Base-by-base conservation (phyloP, 2,329 filamentous ascomycete genomes). In the Diaporthe sp. region DNA sequence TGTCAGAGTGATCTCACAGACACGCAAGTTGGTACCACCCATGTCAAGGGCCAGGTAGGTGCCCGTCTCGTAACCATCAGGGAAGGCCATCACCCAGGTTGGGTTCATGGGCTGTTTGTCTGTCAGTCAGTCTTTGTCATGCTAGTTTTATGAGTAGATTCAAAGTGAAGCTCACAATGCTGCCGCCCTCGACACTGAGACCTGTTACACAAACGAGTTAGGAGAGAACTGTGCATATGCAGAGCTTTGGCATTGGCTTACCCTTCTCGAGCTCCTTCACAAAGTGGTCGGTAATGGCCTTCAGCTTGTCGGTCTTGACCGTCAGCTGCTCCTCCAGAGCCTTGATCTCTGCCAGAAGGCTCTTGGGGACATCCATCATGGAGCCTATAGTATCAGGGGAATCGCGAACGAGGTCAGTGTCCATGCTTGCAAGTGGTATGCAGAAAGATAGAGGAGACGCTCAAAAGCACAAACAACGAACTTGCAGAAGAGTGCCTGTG, bases 21-120 rank as follows among this genome's bases (percentile, higher is more conserved):
- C 96, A 83, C 96, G 94, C 77, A 98, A 87, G 85, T 98, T 98
- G 81, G 96, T 98, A 80, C 96, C 96, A 75, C 96, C 96, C 94
- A 98, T 97, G 83, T 98, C 96, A 57, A 98, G 89, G 73, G 96
- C 95, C 53, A 98, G 88, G 84, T 92, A 98, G 20, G 93, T 97
- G 77, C 96, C 96, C 12, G 92, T 94, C 85, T 98, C 96, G 79
- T 96, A 85, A 78, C 96, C 96, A 82, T 93, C 94, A 31, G 96
- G 96, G 84, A 95, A 95, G 63, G 91, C 91, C 92, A 98, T 95
- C 78, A 97, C 95, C 96, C 96, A 98, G 74, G 96, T 98, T 76
- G 96, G 94, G 86, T 98, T 98, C 96, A 98, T 98, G 76, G 96
- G 96, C 95, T 98, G 80, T 61, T 9, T 20, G n/a, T 1, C 31